Evolutionary conservation across 306 rosid species (phyloP), one percentile per base, ranked within the genome.

Genomic region (Sicyos baderoa): DNA sequence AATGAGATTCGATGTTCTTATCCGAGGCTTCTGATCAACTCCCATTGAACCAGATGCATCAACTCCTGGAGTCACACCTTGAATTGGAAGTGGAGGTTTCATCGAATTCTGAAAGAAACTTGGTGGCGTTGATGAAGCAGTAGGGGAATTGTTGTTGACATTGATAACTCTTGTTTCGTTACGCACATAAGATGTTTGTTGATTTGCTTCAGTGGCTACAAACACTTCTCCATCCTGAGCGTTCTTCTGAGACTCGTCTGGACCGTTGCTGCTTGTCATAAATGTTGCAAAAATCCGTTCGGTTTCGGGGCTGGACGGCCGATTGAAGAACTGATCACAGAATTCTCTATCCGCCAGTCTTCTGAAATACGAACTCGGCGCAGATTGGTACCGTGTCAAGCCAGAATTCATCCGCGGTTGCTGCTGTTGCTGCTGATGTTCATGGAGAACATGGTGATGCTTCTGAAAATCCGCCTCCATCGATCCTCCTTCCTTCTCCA

Each of bases 391-490:
- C 1, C 98, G 79, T 8, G 86, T 79, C 62, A 92, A 81, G 29
- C 91, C 83, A 5, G 95, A 78, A 78, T 79, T 86, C 50, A 78
- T 75, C 76, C 71, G 90, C 57, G 85, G 88, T 40, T 86, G 68
- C 73, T 47, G 51, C 6, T 12, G 47, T 23, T 76, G 86, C 23
- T 68, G 85, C 6, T 79, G 94, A 29, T 29, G 35, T 29, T 29
- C 35, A 29, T 29, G 35, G 35, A 29, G 35, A 29, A 29, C 35
- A 29, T 1, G 35, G 35, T 29, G 35, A 29, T 29, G 35, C 35
- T 29, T 29, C 29, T 82, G 87, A 71, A 84, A 95, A 86, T 89
- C 95, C 45, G 98, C 78, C 75, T 92, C 98, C 98, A 93, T 92
- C 68, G 12, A 71, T 58, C 44, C 60, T 11, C 35, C 70, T 16